Conservation (phyloP, 2,329 filamentous ascomycete genomes). For the Fusarium sp. region DNA sequence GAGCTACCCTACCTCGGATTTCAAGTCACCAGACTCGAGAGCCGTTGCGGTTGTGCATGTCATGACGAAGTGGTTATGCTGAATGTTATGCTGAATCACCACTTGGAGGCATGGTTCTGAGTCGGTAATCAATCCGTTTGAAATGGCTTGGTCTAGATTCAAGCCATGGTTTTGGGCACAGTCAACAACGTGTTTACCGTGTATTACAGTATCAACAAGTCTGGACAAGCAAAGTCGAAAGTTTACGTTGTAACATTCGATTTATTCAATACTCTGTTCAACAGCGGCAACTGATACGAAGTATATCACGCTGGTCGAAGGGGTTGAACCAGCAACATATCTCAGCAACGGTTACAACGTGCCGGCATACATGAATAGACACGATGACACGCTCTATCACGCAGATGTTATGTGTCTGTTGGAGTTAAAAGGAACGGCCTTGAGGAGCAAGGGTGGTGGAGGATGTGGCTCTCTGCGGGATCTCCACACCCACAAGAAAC, state of each 20-base stretch:
- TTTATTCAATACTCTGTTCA: background rate
- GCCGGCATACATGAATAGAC: slow-evolving; percentile 3
- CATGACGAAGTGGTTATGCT: slow-evolving; percentile 29
- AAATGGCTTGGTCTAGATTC: slow-evolving; percentile 5
- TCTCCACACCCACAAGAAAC: slow-evolving; percentile 29
- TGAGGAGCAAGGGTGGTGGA: slow-evolving; percentile 7
- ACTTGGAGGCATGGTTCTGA: background rate
- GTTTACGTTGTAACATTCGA: slow-evolving; percentile 4
- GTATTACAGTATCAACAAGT: background rate
- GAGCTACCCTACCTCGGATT: slow-evolving; percentile 17
- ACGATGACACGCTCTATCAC: slow-evolving; percentile 12
- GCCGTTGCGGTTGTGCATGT: slow-evolving; percentile 13
- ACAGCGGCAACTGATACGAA: background rate
- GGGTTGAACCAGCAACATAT: background rate
- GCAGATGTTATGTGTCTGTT: slow-evolving; percentile 16
- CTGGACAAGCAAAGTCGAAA: background rate
- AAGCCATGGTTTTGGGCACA: slow-evolving; percentile 13
- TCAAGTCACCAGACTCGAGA: slow-evolving; percentile 27
- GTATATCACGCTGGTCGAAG: background rate
- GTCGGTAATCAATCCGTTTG: slow-evolving; percentile 17
- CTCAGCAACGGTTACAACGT: background rate
- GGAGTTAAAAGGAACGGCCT: slow-evolving; percentile 5
- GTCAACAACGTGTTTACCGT: background rate
- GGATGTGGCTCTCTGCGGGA: slow-evolving; percentile 9
- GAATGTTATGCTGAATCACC: slow-evolving; percentile 36